Evolutionary conservation across 805 yeast genomes (phyloP).

Genomic region (Tetrapisispora fleetii): DNA sequence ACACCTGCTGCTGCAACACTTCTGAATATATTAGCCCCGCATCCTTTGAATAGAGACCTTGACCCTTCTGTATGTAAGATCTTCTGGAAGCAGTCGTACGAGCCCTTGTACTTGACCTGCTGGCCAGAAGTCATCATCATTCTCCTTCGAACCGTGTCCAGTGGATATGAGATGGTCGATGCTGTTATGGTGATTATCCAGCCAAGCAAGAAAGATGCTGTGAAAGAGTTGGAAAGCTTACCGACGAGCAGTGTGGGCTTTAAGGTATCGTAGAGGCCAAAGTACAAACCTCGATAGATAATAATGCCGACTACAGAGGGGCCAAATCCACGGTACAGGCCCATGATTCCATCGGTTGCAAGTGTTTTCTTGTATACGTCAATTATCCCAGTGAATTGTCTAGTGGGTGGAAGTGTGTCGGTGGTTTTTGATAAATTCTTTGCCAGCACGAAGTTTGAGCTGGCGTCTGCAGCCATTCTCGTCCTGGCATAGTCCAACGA

Average conservation of each 20-base stretch:
- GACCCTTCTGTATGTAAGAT: slow-evolving; percentile 89
- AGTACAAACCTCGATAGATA: slow-evolving; percentile 96
- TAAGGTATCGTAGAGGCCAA: slow-evolving; percentile 88
- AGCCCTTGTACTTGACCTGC: slow-evolving; percentile 87
- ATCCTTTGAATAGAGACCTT: slow-evolving; percentile 86
- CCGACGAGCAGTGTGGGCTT: slow-evolving; percentile 88
- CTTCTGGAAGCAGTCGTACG: slow-evolving; percentile 77
- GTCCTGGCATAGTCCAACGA: slow-evolving; percentile 96
- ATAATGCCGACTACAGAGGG: slow-evolving; percentile 91
- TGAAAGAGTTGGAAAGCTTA: slow-evolving; percentile 80
- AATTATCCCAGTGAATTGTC: slow-evolving; percentile 88
- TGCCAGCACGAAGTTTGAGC: slow-evolving; percentile 65
- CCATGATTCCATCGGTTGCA: slow-evolving; percentile 88
- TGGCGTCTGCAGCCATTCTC: slow-evolving; percentile 94
- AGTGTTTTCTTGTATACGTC: slow-evolving; percentile 91
- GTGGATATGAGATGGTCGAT: slow-evolving; percentile 93
- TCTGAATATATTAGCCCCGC: slow-evolving; percentile 97
- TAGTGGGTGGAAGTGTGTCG: slow-evolving; percentile 31
- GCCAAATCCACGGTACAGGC: slow-evolving; percentile 95
- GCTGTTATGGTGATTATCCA: slow-evolving; percentile 96
- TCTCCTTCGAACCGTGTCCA: slow-evolving; percentile 96
- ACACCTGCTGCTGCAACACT: slow-evolving; percentile 99
- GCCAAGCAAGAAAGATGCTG: slow-evolving; percentile 87
- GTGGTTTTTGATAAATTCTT: slow-evolving; percentile 39
- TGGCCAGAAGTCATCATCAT: slow-evolving; percentile 99